These are phyloP conservation scores for Stagonosporopsis cucurbitacearum DNA, from an alignment of 2,329 filamentous ascomycete genomes.

Conservation along the genomic window DNA sequence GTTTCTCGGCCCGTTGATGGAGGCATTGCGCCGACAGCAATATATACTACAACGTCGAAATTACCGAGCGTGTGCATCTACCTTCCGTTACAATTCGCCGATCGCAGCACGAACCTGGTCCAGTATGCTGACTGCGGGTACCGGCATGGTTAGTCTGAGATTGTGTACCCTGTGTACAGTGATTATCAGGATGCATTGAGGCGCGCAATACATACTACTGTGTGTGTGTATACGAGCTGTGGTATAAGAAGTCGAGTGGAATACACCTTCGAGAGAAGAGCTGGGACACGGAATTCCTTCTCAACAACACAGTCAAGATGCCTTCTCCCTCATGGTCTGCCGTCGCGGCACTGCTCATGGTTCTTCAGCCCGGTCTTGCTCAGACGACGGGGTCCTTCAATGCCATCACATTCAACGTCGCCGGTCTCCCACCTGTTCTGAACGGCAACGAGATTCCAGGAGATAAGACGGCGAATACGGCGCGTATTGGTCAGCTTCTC, in stretches of 20 bases:
- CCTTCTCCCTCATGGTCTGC: slow-evolving; percentile 12
- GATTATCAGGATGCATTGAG: slow-evolving; percentile 4
- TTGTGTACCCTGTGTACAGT: background rate
- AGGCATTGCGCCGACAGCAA: slow-evolving; percentile 10
- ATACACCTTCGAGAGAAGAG: background rate
- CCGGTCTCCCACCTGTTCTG: slow-evolving; percentile 63
- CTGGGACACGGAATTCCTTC: background rate
- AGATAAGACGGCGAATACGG: slow-evolving; percentile 65
- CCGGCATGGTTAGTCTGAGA: too few species aligned
- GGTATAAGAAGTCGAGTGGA: background rate
- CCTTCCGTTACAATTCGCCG: slow-evolving; percentile 12
- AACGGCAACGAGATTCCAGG: slow-evolving; percentile 67
- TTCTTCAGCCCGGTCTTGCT: slow-evolving; percentile 19
- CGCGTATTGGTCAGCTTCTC: slow-evolving; percentile 63
- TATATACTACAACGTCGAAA: slow-evolving; percentile 1
- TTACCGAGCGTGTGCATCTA: slow-evolving; percentile 7
- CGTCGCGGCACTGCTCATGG: slow-evolving; percentile 13
- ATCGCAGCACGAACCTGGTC: background rate
- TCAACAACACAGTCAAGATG: slow-evolving; percentile 17
- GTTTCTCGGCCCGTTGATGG: slow-evolving; percentile 3
- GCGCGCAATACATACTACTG: background rate
- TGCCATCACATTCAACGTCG: slow-evolving; percentile 65
- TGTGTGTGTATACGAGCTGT: too few species aligned
- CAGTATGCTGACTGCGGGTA: background rate
- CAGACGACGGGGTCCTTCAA: slow-evolving; percentile 56